Percentiles rank a stretch among this genome's conserved stretches.
These are phyloP conservation scores for Fusarium sp. DNA, from an alignment of 2,329 filamentous ascomycete genomes.

Conservation along the genomic window DNA sequence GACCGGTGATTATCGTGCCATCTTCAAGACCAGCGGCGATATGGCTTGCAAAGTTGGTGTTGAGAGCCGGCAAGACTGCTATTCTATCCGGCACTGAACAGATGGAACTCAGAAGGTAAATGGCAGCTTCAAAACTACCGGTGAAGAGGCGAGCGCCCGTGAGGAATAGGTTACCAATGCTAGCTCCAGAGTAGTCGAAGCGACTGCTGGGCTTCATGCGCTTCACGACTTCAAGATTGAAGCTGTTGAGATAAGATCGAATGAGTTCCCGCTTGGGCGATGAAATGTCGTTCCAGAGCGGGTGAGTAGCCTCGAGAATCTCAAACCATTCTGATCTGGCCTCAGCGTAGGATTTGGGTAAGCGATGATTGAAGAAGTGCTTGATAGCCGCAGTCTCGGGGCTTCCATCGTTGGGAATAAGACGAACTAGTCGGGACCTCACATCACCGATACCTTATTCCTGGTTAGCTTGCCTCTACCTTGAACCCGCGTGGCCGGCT, in stretches of 20 bases:
- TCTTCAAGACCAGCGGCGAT: conserved; percentile 87
- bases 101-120: conserved; percentile 89
- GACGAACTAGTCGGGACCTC: conserved; percentile 80
- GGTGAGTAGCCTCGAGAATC: conserved; percentile 86
- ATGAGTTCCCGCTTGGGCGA: conserved; percentile 83
- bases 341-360: conserved; percentile 70
- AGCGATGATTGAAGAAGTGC: conserved; percentile 87
- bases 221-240: conserved; percentile 85
- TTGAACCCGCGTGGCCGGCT: conserved; percentile 1
- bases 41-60: conserved; percentile 95
- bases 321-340: conserved; percentile 88
- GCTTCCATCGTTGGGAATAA: conserved; percentile 79
- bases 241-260: conserved; percentile 80
- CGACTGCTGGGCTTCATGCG: conserved; percentile 79
- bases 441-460: conserved; percentile 69
- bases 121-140: conserved; percentile 91
- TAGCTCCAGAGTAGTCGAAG: conserved; percentile 84
- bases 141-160: conserved; percentile 91
- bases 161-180: conserved; percentile 84
- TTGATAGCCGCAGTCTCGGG: conserved; percentile 82
- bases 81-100: conserved; percentile 85
- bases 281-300: conserved; percentile 80
- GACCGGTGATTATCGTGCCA: conserved; percentile 85
- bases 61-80: conserved; percentile 88
- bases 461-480: conserved; percentile 16